Base-by-base conservation (phyloP, 305 asterid species). In the Nicotiana rustica region DNA sequence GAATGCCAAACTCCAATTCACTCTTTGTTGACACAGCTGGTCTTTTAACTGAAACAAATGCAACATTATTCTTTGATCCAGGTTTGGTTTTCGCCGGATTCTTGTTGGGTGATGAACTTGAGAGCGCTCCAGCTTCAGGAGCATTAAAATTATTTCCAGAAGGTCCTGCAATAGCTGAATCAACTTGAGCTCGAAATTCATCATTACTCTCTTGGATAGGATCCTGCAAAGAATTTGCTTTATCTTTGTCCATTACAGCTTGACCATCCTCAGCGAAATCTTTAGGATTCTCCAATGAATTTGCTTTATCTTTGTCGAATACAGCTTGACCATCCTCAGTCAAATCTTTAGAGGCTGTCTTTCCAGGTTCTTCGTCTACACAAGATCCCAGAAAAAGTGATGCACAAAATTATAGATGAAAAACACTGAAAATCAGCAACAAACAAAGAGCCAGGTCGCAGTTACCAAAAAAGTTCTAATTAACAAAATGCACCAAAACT, bases 31-130 rank as follows among this genome's bases (percentile, higher is more conserved):
- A 9, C 52, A 44, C 52, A 8, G 52, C 3, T 44, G 52, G 52
- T 44, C 3, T 44, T 44, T 44, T 44, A 44, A 44, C 90, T 5
- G 97, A 81, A 59, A 96, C 86, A 81, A 94, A 96, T 1, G 98
- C 98, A 38, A 94, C 98, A 83, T 82, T 90, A 79, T 86, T 87
- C 84, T 87, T 86, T 3, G 87, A 68, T 64, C 64, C 85, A 49
- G 67, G 81, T 80, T 81, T 87, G 78, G 77, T 81, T 78, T 86
- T 86, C 47, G 76, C 59, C n/a, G 85, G 86, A 56, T 44, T 76
- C 47, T 85, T 65, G 62, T 1, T 47, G 6, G 82, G 82, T 75
- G 89, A 55, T 65, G 52, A 44, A 44, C 52, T 44, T 44, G 52
- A 10, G 52, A 44, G 2, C 1, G 21, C 61, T 79, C 79, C 78